A percentile compares a stretch with the other conserved stretches of the same genome.
These are phyloP conservation scores for Dentipellis fragilis DNA, from an alignment of 768 basidiomycete species.

Conservation along the genomic window DNA sequence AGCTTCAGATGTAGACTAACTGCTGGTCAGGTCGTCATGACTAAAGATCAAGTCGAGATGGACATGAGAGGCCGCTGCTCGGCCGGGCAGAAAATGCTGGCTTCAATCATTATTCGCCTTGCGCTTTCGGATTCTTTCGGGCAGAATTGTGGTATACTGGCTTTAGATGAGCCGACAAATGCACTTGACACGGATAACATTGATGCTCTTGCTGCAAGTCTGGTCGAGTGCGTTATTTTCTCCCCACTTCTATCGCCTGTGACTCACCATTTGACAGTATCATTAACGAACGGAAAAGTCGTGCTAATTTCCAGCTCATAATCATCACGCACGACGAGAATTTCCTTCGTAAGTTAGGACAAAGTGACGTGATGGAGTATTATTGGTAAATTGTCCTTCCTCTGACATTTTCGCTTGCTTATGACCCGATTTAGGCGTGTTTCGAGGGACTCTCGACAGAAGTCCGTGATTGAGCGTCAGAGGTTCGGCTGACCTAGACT, in stretches of 20 bases:
- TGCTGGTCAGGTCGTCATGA: constrained; percentile 82
- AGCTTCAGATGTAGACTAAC: background rate
- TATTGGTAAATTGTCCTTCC: constrained; percentile 56
- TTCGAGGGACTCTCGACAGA: constrained; percentile 43
- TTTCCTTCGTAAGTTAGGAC: constrained; percentile 85
- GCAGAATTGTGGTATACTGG: constrained; percentile 95
- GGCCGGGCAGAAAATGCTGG: constrained; percentile 97
- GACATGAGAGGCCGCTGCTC: constrained; percentile 99
- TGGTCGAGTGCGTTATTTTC: constrained; percentile 67
- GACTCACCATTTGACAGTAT: constrained; percentile 42
- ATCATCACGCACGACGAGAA: constrained; percentile 97
- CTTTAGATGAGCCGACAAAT: constrained; percentile 96
- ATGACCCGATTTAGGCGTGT: constrained; percentile 59
- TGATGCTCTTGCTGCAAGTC: constrained; percentile 81
- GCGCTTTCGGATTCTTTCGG: constrained; percentile 97
- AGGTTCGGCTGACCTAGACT: constrained; percentile 11
- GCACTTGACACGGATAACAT: constrained; percentile 95
- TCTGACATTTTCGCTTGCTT: background rate
- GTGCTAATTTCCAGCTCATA: constrained; percentile 92
- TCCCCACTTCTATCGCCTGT: background rate
- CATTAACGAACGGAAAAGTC: constrained; percentile 83
- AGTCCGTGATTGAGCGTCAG: constrained; percentile 28
- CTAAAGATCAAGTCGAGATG: constrained; percentile 98
- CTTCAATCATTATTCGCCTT: constrained; percentile 94
- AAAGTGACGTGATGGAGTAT: constrained; percentile 87